Conservation (phyloP, 305 asterid genomes). For the Fraxinus baroniana region DNA sequence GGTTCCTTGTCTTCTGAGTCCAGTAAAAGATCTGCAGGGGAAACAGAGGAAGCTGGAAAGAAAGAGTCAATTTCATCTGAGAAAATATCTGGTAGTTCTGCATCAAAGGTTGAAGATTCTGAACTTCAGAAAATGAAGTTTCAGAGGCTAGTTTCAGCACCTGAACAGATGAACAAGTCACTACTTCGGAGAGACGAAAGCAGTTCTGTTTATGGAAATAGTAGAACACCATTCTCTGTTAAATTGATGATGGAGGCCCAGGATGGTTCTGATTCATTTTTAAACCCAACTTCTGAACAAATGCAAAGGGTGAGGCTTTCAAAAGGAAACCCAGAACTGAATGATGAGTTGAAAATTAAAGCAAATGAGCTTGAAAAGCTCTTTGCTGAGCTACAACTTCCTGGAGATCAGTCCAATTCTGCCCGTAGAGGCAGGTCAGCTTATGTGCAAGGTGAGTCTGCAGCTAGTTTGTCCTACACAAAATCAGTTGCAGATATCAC, state of each 20-base stretch:
- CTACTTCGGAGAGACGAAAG: conserved; percentile 41
- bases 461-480: conserved; percentile 34
- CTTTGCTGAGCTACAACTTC: conserved; percentile 68
- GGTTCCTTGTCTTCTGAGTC: conserved; percentile 43
- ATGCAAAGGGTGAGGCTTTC: conserved; percentile 64
- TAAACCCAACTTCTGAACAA: conserved; percentile 48
- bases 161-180: conserved; percentile 46
- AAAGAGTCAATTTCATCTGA: conserved; percentile 35
- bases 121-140: conserved; percentile 47
- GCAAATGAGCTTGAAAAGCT: conserved; percentile 87
- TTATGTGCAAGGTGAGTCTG: conserved; percentile 40
- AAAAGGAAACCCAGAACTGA: conserved; percentile 82
- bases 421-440: conserved; percentile 47
- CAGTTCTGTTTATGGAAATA: conserved; percentile 27
- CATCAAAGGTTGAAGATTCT: conserved; percentile 49
- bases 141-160: conserved; percentile 41
- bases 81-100: conserved; percentile 38
- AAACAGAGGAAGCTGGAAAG: conserved; percentile 40
- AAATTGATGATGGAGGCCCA: conserved; percentile 43
- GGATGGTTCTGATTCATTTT: conserved; percentile 47
- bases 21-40: conserved; percentile 39
- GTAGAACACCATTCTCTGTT: conserved; percentile 33
- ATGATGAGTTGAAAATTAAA: conserved; percentile 75
- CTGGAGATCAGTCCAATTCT: conserved; percentile 63
- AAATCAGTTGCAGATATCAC: conserved; percentile 41